Evolutionary conservation across 2,329 filamentous ascomycete species (phyloP), one percentile per base, ranked within the genome.

Genomic region (Sodiomyces alkalinus): DNA sequence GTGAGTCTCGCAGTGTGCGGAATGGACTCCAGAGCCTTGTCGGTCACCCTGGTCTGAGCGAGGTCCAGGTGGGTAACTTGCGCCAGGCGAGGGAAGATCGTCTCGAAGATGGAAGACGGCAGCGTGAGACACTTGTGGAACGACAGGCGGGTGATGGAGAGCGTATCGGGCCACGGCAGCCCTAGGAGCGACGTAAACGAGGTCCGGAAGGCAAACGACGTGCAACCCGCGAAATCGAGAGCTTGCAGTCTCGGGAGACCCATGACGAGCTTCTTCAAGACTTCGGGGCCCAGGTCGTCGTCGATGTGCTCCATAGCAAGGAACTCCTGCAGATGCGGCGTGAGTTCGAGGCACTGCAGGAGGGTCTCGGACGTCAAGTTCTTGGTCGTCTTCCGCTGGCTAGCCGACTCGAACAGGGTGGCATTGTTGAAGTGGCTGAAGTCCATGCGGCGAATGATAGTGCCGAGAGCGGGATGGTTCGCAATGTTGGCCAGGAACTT

Each of bases 381-480:
- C 45, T 71, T 72, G 32, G 80, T 80, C 50, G 79, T 68, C 14
- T 68, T 65, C 33, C 81, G 75, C 64, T 83, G 77, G 48, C 74
- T 72, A 39, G 74, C 76, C 11, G 77, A 82, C 35, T 70, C 68
- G 45, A 85, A 83, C 37, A 83, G 62, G 31, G 78, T 77, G 30
- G 78, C 73, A 14, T 80, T 80, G 48, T 82, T 86, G 54, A 86
- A 86, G 58, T 86, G 80, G 36, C 79, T 85, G 44, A 90, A 86
- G 54, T 90, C 81, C 25, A 87, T 58, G 28, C 81, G 75, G 33
- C 78, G 73, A 24, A 87, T 79, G 41, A 86, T 72, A 22, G 72
- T 76, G 25, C 80, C 81, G 30, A 86, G 60, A 7, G 72, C 60
- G 3, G 72, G 68, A 46, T 85, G 74, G 33, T 67, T 56, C 25